Evolutionary conservation across 805 yeast species (phyloP), one percentile per base, ranked within the genome.

Genomic region (Isabelozyma rhagii): DNA sequence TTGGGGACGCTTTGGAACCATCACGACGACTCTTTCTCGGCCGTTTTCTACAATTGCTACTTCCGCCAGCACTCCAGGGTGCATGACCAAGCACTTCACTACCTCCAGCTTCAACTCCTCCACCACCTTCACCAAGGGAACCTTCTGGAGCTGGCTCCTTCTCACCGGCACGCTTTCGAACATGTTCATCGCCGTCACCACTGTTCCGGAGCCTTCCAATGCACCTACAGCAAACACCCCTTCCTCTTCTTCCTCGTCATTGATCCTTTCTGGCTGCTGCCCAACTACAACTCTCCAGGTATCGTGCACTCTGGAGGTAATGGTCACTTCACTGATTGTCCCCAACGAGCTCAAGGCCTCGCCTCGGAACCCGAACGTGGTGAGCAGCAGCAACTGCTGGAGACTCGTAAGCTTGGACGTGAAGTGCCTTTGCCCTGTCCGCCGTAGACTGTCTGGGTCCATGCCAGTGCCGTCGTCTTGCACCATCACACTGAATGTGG

Each of bases 401-500:
- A 75, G 56, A 0, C 51, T 45, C 1, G 51, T 38, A 2, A 80
- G 42, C 56, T 85, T 88, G 0, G 92, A 84, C 0, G 93, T 85
- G 49, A 67, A 68, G 57, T 80, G 71, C 15, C 75, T 65, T 11
- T 53, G 45, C 0, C 87, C 90, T 1, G 87, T 59, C 1, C 55
- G 39, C 0, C 57, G 66, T 45, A 87, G 58, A 43, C 84, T 84
- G 0, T 58, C 70, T 0, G 75, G 72, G 4, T 54, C 49, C 2
- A 92, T 80, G 0, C 97, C 97, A 2, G 17, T 27, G 0, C 97
- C 97, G 62, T 92, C 73, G 63, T 92, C 97, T 1, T 53, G 52
- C 0, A 89, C 83, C 4, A 55, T 54, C 10, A 76, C 57, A 18
- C 68, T 59, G 6, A 77, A 55, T 1, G 67, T 55, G 0, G 57